These are phyloP conservation scores for Microbotryum saponariae DNA, from an alignment of 1,284 basidiomycete genomes.

Conservation along the genomic window DNA sequence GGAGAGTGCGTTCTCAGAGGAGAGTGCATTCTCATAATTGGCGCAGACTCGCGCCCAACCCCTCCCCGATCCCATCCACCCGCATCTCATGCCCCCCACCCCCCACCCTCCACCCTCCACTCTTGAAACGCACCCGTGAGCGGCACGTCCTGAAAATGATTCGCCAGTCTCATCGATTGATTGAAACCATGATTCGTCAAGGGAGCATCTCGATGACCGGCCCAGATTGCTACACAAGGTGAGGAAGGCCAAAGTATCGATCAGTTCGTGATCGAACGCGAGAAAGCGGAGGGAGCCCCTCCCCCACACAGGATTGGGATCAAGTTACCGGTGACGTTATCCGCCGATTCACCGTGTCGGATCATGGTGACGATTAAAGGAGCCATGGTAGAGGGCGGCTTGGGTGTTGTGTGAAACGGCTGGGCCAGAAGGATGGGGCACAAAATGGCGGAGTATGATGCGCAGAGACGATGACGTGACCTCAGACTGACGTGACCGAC, in stretches of 20 bases:
- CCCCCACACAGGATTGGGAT: background rate
- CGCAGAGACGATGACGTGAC: too few species aligned
- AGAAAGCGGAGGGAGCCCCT: background rate
- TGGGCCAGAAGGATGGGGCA: too few species aligned
- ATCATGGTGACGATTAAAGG: conserved; percentile 30
- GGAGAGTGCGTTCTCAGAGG: background rate
- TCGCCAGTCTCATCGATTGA: conserved; percentile 32
- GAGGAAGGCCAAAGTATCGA: background rate
- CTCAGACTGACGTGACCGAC: too few species aligned
- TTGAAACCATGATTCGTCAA: conserved; percentile 29
- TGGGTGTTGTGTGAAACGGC: too few species aligned
- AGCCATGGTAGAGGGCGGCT: conserved; percentile 2
- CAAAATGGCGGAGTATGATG: too few species aligned
- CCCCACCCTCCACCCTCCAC: background rate
- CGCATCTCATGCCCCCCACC: too few species aligned
- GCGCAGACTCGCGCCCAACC: background rate
- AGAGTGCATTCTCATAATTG: background rate
- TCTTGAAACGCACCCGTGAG: conserved; percentile 26
- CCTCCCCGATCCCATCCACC: background rate
- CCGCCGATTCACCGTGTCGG: conserved; percentile 31
- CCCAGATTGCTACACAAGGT: conserved; percentile 26
- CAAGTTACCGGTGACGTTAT: conserved; percentile 27
- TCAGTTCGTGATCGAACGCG: background rate
- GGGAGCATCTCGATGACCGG: conserved; percentile 31
- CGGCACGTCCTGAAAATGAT: conserved; percentile 30